phyloP scores from a whole-genome alignment of 2,329 filamentous ascomycete genomes.

The Hirsutella thompsonii region DNA sequence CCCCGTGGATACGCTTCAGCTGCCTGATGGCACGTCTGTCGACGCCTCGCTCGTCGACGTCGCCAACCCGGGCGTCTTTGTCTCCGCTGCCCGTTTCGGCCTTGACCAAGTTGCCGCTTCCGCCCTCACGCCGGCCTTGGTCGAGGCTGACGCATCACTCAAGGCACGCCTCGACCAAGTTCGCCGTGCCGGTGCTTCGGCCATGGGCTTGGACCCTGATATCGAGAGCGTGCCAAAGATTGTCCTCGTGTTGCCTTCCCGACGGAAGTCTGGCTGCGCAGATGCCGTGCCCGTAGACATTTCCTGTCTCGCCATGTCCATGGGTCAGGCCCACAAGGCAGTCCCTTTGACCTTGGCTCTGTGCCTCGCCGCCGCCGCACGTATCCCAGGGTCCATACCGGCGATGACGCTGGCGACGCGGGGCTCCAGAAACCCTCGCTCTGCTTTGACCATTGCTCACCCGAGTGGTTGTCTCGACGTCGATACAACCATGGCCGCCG shows the following conservation, averaged over 20 bases:
- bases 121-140: conserved; percentile 37
- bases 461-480: conserved; percentile 34
- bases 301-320: conserved; percentile 35
- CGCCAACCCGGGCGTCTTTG: conserved; percentile 51
- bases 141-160: conserved; percentile 32
- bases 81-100: conserved; percentile 39
- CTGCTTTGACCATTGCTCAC: conserved; percentile 28
- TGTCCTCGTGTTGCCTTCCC: conserved; percentile 26
- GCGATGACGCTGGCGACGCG: conserved; percentile 14
- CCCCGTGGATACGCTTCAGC: conserved; percentile 33
- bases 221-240: conserved; percentile 48
- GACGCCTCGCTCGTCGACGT: conserved; percentile 47
- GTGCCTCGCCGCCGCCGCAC: conserved; percentile 34
- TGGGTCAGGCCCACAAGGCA: conserved; percentile 42
- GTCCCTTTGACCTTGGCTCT: conserved; percentile 42
- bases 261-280: conserved; percentile 2
- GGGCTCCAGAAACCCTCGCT: conserved; percentile 3
- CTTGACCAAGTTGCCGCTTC: conserved; percentile 19
- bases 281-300: conserved; percentile 20
- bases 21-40: conserved; percentile 21
- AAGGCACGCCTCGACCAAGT: conserved; percentile 39
- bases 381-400: conserved; percentile 29
- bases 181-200: conserved; percentile 39
- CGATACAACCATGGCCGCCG: conserved; percentile 24
- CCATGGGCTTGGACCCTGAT: conserved; percentile 44